Evolutionary conservation across 352 stramenopile species (phyloP).

Genomic region (Pythium periplocum): DNA sequence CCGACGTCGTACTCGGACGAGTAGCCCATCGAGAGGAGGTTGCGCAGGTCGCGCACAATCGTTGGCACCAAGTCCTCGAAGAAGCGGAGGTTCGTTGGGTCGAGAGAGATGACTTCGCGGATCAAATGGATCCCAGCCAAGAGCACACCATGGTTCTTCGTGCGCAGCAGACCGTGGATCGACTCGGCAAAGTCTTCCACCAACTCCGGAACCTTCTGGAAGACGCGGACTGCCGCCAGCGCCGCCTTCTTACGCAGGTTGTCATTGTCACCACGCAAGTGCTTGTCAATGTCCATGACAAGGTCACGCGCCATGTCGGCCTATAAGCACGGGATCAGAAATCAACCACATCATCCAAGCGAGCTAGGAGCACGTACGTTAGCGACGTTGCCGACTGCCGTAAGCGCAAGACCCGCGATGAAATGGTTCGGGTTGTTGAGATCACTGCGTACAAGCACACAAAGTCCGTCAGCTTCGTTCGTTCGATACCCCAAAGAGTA

Average conservation of each 20-base stretch:
- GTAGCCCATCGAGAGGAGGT: conserved; percentile 97
- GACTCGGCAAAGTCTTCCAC: conserved; percentile 98
- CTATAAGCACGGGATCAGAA: conserved; percentile 18
- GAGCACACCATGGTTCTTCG: conserved; percentile 96
- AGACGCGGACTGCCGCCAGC: conserved; percentile 90
- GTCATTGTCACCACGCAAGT: conserved; percentile 88
- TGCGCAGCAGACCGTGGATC: conserved; percentile 92
- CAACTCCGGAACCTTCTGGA: conserved; percentile 96
- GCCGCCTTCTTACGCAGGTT: conserved; percentile 98
- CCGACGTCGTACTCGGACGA: conserved; percentile 98
- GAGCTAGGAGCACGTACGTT: conserved; percentile 50
- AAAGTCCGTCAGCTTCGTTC: conserved; percentile 4
- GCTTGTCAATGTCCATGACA: conserved; percentile 97
- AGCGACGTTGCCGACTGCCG: conserved; percentile 97
- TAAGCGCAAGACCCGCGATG: conserved; percentile 95
- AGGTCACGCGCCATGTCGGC: conserved; percentile 98
- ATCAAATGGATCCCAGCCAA: conserved; percentile 97
- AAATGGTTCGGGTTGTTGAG: conserved; percentile 94
- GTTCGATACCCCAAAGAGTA: not conserved
- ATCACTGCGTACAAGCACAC: conserved; percentile 52
- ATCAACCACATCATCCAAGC: conserved; percentile 4
- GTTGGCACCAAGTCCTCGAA: conserved; percentile 73
- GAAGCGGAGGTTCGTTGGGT: conserved; percentile 68
- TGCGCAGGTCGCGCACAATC: conserved; percentile 88
- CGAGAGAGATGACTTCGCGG: conserved; percentile 87